phyloP scores from a whole-genome alignment of 2,329 filamentous ascomycete genomes.

The Emmonsiellopsis sp. region DNA sequence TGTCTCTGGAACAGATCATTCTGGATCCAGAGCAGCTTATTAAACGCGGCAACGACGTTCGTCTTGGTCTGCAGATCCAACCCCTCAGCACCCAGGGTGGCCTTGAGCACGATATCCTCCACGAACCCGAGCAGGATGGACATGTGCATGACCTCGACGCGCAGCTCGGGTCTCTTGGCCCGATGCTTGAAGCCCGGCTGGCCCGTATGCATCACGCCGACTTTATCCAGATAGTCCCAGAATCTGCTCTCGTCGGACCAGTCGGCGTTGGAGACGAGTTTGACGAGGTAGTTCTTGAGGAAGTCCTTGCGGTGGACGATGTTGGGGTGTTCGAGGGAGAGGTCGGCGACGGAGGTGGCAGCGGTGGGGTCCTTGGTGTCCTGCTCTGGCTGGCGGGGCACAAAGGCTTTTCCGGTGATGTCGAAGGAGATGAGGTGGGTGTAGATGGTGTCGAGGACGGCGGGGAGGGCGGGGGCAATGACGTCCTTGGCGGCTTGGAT shows the following conservation, averaged over 20 bases:
- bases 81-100: constrained; percentile 17
- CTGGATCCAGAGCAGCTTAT: constrained; percentile 23
- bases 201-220: constrained; percentile 21
- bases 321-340: constrained; percentile 18
- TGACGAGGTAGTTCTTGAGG: constrained; percentile 19
- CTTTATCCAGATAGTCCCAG: constrained; percentile 21
- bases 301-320: constrained; percentile 22
- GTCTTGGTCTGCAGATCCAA: constrained; percentile 17
- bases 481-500: constrained; percentile 16
- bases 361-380: constrained; percentile 2
- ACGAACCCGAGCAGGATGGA: constrained; percentile 19
- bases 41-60: constrained; percentile 17
- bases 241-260: constrained; percentile 20
- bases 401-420: constrained; percentile 21
- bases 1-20: constrained; percentile 23
- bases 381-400: constrained; percentile 15
- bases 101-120: constrained; percentile 18
- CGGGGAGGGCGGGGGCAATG: constrained; percentile 16
- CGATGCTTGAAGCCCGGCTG: constrained; percentile 18
- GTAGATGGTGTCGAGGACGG: constrained; percentile 21
- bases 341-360: constrained; percentile 8
- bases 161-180: constrained; percentile 15
- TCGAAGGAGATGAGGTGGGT: constrained; percentile 20
- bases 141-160: constrained; percentile 21
- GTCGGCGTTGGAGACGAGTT: constrained; percentile 18